phyloP scores from a whole-genome alignment of 2,329 filamentous ascomycete species.

The Rhytidhysteron rufulum region DNA sequence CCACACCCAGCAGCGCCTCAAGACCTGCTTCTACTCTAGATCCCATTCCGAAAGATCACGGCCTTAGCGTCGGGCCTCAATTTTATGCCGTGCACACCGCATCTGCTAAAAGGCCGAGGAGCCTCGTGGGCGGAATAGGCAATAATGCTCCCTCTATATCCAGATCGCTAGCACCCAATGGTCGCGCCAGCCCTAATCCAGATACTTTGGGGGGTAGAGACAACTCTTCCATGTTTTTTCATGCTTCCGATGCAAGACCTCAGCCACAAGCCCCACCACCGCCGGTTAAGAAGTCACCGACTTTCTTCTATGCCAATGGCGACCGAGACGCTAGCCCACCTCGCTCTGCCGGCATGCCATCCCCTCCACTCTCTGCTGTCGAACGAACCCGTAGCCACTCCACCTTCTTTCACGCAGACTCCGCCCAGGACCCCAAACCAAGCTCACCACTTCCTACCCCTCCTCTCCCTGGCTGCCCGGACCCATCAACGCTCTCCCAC shows the following conservation, averaged over 20 bases:
- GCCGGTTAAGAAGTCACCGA: slow-evolving; percentile 45
- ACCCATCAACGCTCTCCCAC: slow-evolving; percentile 20
- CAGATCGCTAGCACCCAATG: slow-evolving; percentile 20
- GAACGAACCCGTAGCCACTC: slow-evolving; percentile 23
- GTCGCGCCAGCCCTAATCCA: slow-evolving; percentile 22
- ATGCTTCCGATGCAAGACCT: slow-evolving; percentile 68
- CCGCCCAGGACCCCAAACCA: slow-evolving; percentile 36
- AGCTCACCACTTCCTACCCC: slow-evolving; percentile 30
- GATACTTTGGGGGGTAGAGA: slow-evolving; percentile 22
- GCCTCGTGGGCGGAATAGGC: slow-evolving; percentile 27
- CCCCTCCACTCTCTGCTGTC: slow-evolving; percentile 31
- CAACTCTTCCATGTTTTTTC: slow-evolving; percentile 74
- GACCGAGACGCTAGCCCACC: slow-evolving; percentile 36
- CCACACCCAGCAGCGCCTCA: slow-evolving; percentile 54
- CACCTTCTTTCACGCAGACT: slow-evolving; percentile 75
- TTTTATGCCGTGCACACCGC: slow-evolving; percentile 12
- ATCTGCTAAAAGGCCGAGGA: slow-evolving; percentile 32
- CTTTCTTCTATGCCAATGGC: slow-evolving; percentile 52
- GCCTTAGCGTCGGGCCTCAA: slow-evolving; percentile 19
- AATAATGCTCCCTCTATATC: slow-evolving; percentile 17
- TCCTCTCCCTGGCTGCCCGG: slow-evolving; percentile 20
- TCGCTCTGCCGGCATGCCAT: slow-evolving; percentile 19
- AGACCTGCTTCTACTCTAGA: slow-evolving; percentile 32
- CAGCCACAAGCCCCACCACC: slow-evolving; percentile 27
- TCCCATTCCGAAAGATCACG: slow-evolving; percentile 23